Base-by-base conservation (phyloP, 2,329 filamentous ascomycete genomes). In the Neonectria neomacrospora region DNA sequence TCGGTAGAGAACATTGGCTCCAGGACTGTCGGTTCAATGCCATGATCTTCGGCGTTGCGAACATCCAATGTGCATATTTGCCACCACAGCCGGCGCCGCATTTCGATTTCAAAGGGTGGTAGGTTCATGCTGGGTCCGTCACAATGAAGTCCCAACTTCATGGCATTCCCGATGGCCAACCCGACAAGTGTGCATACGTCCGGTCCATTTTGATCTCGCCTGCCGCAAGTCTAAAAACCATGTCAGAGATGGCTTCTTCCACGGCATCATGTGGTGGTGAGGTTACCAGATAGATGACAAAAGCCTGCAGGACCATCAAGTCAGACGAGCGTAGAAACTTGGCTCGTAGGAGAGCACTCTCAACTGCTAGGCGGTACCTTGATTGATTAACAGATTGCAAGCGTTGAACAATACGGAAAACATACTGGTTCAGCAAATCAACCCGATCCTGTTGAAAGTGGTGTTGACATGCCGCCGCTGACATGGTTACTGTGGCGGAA, bases 1-100 rank as follows among this genome's bases (percentile, higher is more conserved):
- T 56, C 30, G 3, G 45, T 48, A 8, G 52, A 23, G 9, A 37
- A 41, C 5, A n/a, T 53, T 20, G 28, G 23, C 18, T 60, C 57
- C 16, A 64, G 11, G 37, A 70, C 58, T 7, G 16, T 51, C 30
- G 66, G 66, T 14, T 66, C 58, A 39, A 68, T 50, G 2, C 85
- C 85, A 67, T 86, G 83, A 61, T 87, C 85, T 68, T 88, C 84
- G 7, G 82, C 82, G 5, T 83, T 79, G 47, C 83, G 76, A 12
- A 80, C 77, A 67, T 86, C 83, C 2, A 84, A 75, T 11, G 81
- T 78, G 66, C 79, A 83, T 5, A 86, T 78, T 57, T 83, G 81
- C 83, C 84, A 86, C 83, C 84, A 86, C 7, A 86, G 73, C 20
- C 84, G 76, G 41, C 84, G 79, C 2, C 84, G 78, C 73, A 86